phyloP scores from a whole-genome alignment of 2,329 filamentous ascomycete genomes.

The Rutstroemia sp. region DNA sequence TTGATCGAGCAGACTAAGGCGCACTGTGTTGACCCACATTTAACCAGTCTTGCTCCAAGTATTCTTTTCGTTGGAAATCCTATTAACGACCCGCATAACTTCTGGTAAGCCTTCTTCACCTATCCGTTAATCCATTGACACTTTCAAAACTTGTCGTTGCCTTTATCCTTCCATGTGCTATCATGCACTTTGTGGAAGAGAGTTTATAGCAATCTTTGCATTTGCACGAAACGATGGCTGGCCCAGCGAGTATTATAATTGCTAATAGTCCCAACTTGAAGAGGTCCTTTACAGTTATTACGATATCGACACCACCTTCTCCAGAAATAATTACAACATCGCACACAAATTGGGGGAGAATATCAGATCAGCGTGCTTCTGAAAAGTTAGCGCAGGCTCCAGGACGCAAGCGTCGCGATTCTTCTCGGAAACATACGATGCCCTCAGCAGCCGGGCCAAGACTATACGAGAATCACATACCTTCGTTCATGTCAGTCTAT shows the following conservation, averaged over 20 bases:
- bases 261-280: slow-evolving; percentile 27
- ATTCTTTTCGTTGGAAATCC: background rate
- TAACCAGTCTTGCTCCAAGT: slow-evolving; percentile 1
- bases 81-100: background rate
- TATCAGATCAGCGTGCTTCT: background rate
- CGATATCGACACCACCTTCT: slow-evolving; percentile 15
- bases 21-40: slow-evolving; percentile 1
- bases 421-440: slow-evolving; percentile 37
- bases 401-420: slow-evolving; percentile 12
- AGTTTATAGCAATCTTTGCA: background rate
- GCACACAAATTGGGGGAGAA: slow-evolving; percentile 1
- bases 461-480: slow-evolving; percentile 63
- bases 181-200: background rate
- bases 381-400: slow-evolving; percentile 13
- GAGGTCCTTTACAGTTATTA: slow-evolving; percentile 22
- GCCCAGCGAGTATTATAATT: slow-evolving; percentile 17
- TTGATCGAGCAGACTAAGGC: background rate
- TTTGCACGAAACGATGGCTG: slow-evolving; percentile 14
- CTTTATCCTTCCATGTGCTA: background rate
- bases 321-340: slow-evolving; percentile 14
- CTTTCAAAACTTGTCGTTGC: background rate
- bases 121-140: background rate
- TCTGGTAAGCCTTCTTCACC: background rate
- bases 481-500: slow-evolving; percentile 70
- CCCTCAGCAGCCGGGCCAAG: slow-evolving; percentile 54